These are phyloP conservation scores for Rachicladosporium sp. DNA, from an alignment of 2,329 filamentous ascomycete species.

Conservation along the genomic window DNA sequence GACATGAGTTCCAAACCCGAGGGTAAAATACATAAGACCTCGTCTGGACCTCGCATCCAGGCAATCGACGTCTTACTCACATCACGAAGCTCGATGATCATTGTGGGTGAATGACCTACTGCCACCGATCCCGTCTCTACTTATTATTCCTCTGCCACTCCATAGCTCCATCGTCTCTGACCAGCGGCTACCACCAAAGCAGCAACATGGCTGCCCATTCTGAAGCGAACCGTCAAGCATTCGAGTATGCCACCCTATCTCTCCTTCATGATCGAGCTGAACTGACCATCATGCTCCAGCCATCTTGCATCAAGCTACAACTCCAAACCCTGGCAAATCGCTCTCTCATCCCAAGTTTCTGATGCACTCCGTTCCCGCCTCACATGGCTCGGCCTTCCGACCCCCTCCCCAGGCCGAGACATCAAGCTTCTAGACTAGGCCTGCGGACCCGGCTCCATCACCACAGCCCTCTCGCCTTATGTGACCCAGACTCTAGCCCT, in stretches of 20 bases:
- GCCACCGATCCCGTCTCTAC: too few relatives aligned
- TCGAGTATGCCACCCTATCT: conserved; percentile 14
- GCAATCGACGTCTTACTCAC: too few relatives aligned
- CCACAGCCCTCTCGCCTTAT: conserved; percentile 17
- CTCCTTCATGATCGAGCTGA: background rate
- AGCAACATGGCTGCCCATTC: conserved; percentile 20
- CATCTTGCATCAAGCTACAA: conserved; percentile 21
- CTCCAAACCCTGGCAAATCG: conserved; percentile 21
- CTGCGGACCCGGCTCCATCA: conserved; percentile 23
- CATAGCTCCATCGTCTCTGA: too few relatives aligned
- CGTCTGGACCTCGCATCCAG: too few relatives aligned
- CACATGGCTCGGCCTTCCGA: conserved; percentile 17
- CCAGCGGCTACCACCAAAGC: too few relatives aligned
- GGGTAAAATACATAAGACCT: too few relatives aligned
- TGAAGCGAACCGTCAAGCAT: conserved; percentile 23
- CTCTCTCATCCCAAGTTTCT: conserved; percentile 18
- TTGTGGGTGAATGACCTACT: too few relatives aligned
- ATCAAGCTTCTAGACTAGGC: conserved; percentile 23
- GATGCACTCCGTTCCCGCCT: conserved; percentile 15
- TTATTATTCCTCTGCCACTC: too few relatives aligned
- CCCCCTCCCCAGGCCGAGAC: conserved; percentile 5
- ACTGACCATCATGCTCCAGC: conserved; percentile 10
- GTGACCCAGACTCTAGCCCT: conserved; percentile 21
- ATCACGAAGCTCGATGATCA: too few relatives aligned
- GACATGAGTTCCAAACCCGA: too few relatives aligned